phyloP scores from a whole-genome alignment of 345 rosid genomes.

The Syzygium aromaticum region DNA sequence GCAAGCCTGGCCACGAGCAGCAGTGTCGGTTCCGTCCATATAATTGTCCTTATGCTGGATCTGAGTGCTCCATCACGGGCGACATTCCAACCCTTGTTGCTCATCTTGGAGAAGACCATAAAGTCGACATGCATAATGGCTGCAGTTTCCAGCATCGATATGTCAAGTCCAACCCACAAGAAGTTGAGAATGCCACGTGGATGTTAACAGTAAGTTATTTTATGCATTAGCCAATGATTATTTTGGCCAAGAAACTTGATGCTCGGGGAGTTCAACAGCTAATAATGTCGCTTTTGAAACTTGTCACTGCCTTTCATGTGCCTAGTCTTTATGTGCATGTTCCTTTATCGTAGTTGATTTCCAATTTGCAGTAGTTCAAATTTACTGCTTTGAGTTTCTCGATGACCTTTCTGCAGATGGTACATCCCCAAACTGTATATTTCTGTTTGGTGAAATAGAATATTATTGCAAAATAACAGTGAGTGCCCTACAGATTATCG shows the following conservation, averaged over 20 bases:
- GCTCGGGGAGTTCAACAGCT: background rate
- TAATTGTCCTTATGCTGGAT: constrained; percentile 71
- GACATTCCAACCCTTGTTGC: constrained; percentile 51
- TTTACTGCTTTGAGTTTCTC: background rate
- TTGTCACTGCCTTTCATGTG: background rate
- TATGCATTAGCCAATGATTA: background rate
- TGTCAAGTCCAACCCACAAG: constrained; percentile 74
- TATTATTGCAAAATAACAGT: background rate
- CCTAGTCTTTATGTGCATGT: background rate
- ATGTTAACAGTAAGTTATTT: constrained; percentile 52
- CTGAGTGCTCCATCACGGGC: constrained; percentile 58
- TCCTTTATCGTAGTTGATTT: background rate
- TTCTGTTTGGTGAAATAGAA: background rate
- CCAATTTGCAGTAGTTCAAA: background rate
- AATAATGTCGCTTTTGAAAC: background rate
- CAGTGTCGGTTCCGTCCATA: constrained; percentile 50
- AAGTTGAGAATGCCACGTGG: constrained; percentile 79
- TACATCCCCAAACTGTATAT: background rate
- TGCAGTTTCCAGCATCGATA: constrained; percentile 71
- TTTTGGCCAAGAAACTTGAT: background rate
- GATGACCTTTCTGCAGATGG: background rate
- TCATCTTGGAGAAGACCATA: constrained; percentile 76
- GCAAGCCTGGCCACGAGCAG: constrained; percentile 58
- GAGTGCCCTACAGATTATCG: background rate
- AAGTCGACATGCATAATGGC: constrained; percentile 81